Percentiles rank a stretch among this genome's conserved stretches.
phyloP scores from a whole-genome alignment of 129 eudicot species.

The Saposhnikovia divaricata region DNA sequence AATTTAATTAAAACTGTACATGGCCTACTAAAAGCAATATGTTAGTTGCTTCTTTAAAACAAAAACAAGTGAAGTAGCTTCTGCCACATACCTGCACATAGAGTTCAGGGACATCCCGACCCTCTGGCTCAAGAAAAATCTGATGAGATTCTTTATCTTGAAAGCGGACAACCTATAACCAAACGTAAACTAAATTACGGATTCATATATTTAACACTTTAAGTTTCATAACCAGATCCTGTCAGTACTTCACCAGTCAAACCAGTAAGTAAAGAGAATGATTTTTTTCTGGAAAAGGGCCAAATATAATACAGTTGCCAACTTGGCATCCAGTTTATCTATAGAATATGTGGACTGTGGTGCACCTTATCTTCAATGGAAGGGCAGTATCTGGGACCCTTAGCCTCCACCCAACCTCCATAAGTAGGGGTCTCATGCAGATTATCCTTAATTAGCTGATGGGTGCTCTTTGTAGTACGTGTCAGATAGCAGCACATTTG shows the following conservation, averaged over 20 bases:
- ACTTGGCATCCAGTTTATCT: background rate
- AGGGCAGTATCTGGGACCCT: slow-evolving; percentile 98
- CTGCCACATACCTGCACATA: slow-evolving; percentile 69
- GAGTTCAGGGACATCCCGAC: slow-evolving; percentile 84
- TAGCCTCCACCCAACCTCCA: slow-evolving; percentile 99
- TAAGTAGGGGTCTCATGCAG: slow-evolving; percentile 98
- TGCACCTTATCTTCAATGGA: slow-evolving; percentile 95
- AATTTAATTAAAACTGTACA: background rate
- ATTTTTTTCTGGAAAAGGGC: background rate
- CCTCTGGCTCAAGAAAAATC: slow-evolving; percentile 96
- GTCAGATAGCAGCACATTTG: slow-evolving; percentile 98
- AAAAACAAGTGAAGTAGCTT: background rate
- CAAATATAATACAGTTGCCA: background rate
- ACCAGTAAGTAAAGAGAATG: background rate
- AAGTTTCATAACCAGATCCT: background rate
- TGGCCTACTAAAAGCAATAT: background rate
- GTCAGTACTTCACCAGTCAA: background rate
- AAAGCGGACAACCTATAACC: slow-evolving; percentile 81
- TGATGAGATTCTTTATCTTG: slow-evolving; percentile 98
- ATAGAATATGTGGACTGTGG: background rate
- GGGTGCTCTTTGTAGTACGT: slow-evolving; percentile 86
- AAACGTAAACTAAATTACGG: background rate
- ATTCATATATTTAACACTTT: background rate
- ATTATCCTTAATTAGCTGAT: slow-evolving; percentile 77
- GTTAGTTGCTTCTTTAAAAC: background rate